phyloP scores from a whole-genome alignment of 1,284 basidiomycete genomes.

The Moesziomyces globuligerus region DNA sequence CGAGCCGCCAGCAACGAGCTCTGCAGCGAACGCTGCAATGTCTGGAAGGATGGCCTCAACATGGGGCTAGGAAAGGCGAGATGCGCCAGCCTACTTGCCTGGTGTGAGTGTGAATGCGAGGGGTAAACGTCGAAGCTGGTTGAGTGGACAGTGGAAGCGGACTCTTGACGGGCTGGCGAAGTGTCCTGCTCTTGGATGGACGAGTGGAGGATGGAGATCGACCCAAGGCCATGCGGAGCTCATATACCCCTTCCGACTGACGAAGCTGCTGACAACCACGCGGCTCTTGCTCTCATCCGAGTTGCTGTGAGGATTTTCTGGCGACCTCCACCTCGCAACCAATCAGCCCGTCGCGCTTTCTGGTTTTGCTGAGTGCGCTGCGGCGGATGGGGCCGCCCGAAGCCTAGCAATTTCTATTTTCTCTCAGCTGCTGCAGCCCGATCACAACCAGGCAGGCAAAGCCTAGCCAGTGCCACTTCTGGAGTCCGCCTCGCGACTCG shows the following conservation, averaged over 20 bases:
- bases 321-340: conserved; percentile 21
- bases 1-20: conserved; percentile 46
- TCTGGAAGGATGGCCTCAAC: conserved; percentile 50
- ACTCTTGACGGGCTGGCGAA: no score
- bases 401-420: conserved; percentile 24
- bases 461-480: no score
- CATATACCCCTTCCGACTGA: no score
- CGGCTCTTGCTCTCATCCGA: not conserved
- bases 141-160: no score
- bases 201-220: no score
- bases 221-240: no score
- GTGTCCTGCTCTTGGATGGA: no score
- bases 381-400: conserved; percentile 9
- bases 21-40: conserved; percentile 38
- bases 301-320: not conserved
- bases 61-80: conserved; percentile 5
- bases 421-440: conserved; percentile 1
- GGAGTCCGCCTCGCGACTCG: no score
- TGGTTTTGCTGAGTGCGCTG: not conserved
- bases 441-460: no score
- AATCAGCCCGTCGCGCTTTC: conserved; percentile 7
- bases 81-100: conserved; percentile 2
- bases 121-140: not conserved
- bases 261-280: no score
- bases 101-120: conserved; percentile 1